Evolutionary conservation across 441 rosid genomes (phyloP).

Genomic region (Populus tomentosa): DNA sequence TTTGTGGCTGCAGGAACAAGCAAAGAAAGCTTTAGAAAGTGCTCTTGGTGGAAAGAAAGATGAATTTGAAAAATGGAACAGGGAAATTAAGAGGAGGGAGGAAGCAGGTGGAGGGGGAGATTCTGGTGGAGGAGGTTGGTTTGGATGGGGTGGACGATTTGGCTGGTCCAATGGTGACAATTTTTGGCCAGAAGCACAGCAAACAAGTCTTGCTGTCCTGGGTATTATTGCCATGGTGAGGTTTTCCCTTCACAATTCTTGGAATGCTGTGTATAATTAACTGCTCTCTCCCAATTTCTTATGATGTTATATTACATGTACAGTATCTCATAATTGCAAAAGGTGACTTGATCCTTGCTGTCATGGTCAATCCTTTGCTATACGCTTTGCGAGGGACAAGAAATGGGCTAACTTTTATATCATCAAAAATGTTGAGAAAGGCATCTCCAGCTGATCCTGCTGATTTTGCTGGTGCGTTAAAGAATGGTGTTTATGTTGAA

Average conservation of each 20-base stretch:
- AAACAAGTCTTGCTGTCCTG: conserved; percentile 53
- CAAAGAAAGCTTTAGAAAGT: conserved; percentile 77
- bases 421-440: conserved; percentile 43
- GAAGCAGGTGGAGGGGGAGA: conserved; percentile 65
- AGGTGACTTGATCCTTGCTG: conserved; percentile 68
- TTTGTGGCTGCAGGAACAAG: conserved; percentile 65
- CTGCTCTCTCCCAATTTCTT: neutral
- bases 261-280: neutral
- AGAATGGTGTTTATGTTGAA: conserved; percentile 27
- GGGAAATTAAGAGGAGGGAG: conserved; percentile 81
- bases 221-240: conserved; percentile 65
- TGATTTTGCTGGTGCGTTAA: conserved; percentile 23
- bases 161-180: conserved; percentile 74
- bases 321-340: conserved; percentile 73
- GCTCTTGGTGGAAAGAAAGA: conserved; percentile 85
- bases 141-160: conserved; percentile 69
- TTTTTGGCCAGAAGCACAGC: conserved; percentile 78
- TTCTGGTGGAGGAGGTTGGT: conserved; percentile 81
- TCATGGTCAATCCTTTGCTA: conserved; percentile 65
- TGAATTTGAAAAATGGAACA: conserved; percentile 77
- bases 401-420: conserved; percentile 42
- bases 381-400: conserved; percentile 65
- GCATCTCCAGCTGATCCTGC: conserved; percentile 19
- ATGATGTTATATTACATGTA: conserved; percentile 20
- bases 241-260: conserved; percentile 10